Percentiles rank a stretch among this genome's conserved stretches.
phyloP scores from a whole-genome alignment of 805 yeast genomes.

The Teunomyces gatunensis region DNA sequence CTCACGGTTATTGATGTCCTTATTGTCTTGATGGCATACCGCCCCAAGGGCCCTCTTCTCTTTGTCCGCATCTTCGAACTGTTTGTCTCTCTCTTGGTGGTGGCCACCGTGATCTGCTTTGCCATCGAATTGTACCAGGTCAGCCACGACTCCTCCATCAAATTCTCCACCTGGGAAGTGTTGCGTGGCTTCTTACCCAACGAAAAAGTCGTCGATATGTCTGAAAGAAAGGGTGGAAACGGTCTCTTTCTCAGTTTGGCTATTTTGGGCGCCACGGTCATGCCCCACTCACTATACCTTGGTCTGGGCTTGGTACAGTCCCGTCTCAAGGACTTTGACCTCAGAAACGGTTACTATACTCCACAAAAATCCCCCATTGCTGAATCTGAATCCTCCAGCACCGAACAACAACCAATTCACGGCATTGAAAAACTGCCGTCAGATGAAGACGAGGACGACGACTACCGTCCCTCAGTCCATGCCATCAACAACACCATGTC shows the following conservation, averaged over 20 bases:
- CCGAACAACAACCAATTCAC: slow-evolving; percentile 6
- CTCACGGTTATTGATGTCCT: slow-evolving; percentile 84
- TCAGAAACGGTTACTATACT: slow-evolving; percentile 55
- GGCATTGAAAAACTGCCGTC: slow-evolving; percentile 4
- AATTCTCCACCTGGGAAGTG: slow-evolving; percentile 49
- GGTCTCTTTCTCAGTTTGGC: slow-evolving; percentile 79
- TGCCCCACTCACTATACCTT: slow-evolving; percentile 86
- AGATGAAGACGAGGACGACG: slow-evolving; percentile 30
- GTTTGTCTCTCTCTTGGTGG: slow-evolving; percentile 72
- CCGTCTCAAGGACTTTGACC: slow-evolving; percentile 72
- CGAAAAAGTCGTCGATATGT: slow-evolving; percentile 32
- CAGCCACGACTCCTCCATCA: slow-evolving; percentile 45
- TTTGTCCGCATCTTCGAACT: slow-evolving; percentile 79
- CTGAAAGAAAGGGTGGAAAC: slow-evolving; percentile 27
- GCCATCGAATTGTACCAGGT: slow-evolving; percentile 73
- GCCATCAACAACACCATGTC: slow-evolving; percentile 80
- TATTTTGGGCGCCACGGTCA: slow-evolving; percentile 89
- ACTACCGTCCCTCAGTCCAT: slow-evolving; percentile 69
- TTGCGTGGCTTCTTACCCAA: slow-evolving; percentile 65
- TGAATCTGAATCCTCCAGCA: slow-evolving; percentile 8
- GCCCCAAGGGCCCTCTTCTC: slow-evolving; percentile 77
- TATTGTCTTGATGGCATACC: slow-evolving; percentile 81
- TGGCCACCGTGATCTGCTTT: slow-evolving; percentile 84
- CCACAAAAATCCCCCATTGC: slow-evolving; percentile 7
- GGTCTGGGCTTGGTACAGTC: slow-evolving; percentile 90